Percentiles rank a stretch among this genome's conserved stretches.
These are phyloP conservation scores for Trichoderma atroviride DNA, from an alignment of 2,329 filamentous ascomycete genomes.

Conservation along the genomic window DNA sequence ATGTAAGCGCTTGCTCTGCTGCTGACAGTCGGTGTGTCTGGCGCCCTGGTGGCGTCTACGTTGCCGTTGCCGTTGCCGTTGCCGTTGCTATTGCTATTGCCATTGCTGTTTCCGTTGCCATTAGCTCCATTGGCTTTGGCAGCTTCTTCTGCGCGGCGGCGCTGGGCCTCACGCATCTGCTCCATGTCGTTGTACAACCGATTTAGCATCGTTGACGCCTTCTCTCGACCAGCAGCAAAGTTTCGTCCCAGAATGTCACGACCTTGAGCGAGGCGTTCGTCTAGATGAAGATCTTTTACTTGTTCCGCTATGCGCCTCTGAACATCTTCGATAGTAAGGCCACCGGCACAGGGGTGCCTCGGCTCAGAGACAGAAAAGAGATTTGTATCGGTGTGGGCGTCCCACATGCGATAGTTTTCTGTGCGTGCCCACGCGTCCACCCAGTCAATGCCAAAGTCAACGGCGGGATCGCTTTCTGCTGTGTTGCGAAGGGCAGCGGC, in stretches of 20 bases:
- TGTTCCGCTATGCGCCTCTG: slow-evolving; percentile 88
- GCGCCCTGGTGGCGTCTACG: slow-evolving; percentile 45
- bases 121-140: slow-evolving; percentile 18
- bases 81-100: neutral
- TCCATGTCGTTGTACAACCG: slow-evolving; percentile 92
- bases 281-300: slow-evolving; percentile 89
- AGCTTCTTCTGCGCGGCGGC: slow-evolving; percentile 47
- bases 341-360: slow-evolving; percentile 89
- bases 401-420: slow-evolving; percentile 90
- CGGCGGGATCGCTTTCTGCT: slow-evolving; percentile 79
- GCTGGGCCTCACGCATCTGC: slow-evolving; percentile 51
- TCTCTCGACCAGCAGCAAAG: slow-evolving; percentile 83
- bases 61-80: slow-evolving; percentile 24
- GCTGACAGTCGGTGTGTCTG: slow-evolving; percentile 53
- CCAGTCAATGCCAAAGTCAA: slow-evolving; percentile 83
- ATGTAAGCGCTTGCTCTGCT: slow-evolving; percentile 65
- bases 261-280: slow-evolving; percentile 83
- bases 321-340: slow-evolving; percentile 90
- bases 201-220: slow-evolving; percentile 84
- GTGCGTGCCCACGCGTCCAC: slow-evolving; percentile 85
- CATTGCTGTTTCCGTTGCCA: slow-evolving; percentile 3
- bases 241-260: slow-evolving; percentile 86
- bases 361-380: slow-evolving; percentile 95
- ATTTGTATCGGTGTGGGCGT: slow-evolving; percentile 76
- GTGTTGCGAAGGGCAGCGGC: slow-evolving; percentile 64